Evolutionary conservation across 192 early-diverging fungal genomes (phyloP).

Genomic region (Paraglomus brasilianum): DNA sequence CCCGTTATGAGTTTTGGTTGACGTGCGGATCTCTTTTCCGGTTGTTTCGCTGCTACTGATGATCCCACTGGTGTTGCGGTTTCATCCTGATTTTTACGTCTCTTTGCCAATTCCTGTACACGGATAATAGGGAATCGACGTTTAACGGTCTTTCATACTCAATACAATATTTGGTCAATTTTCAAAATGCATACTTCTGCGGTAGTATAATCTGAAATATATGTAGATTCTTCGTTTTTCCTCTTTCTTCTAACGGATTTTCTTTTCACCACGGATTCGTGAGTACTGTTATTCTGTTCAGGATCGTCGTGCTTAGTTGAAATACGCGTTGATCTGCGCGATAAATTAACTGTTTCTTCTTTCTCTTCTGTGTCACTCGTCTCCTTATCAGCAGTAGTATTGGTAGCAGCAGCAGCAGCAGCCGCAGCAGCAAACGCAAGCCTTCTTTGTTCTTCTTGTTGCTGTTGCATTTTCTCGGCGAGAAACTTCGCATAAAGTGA

Average conservation of each 20-base stretch:
- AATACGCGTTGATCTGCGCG: conserved; percentile 14
- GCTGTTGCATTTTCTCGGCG: conserved; percentile 69
- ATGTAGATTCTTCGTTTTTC: conserved; percentile 47
- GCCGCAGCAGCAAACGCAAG: conserved; percentile 38
- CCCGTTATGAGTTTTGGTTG: conserved; percentile 83
- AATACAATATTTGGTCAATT: not conserved
- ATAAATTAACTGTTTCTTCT: conserved; percentile 4
- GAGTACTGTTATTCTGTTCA: not conserved
- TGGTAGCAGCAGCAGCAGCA: conserved; percentile 15
- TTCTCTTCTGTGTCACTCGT: conserved; percentile 28
- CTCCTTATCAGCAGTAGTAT: conserved; percentile 20
- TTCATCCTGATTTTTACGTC: conserved; percentile 8
- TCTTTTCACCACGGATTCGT: not conserved
- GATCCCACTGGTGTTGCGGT: not conserved
- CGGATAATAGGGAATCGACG: not conserved
- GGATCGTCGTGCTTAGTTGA: not conserved
- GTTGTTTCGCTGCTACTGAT: not conserved
- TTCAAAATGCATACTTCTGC: conserved; percentile 38
- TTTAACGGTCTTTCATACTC: not conserved
- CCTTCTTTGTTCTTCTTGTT: conserved; percentile 66
- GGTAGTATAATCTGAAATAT: conserved; percentile 52
- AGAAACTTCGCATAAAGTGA: conserved; percentile 79
- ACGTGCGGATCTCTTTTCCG: conserved; percentile 49
- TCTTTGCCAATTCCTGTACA: conserved; percentile 14
- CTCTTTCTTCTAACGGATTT: conserved; percentile 43